Evolutionary conservation across 1,284 basidiomycete genomes (phyloP).

Genomic region (Cryptococcus sp.): DNA sequence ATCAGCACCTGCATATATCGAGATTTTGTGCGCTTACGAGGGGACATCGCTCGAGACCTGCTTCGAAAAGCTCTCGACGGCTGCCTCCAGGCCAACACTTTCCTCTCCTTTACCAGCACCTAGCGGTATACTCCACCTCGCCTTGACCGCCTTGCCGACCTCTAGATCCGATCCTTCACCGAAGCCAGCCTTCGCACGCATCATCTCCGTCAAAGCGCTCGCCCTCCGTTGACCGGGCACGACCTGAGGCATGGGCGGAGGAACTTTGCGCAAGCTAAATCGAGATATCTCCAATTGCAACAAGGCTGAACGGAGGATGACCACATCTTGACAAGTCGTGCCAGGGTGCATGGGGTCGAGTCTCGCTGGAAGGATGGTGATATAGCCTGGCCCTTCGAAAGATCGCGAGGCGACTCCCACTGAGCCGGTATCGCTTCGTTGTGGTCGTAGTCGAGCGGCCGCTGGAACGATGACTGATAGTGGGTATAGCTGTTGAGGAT

Average conservation of each 20-base stretch:
- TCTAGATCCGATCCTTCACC: slow-evolving; percentile 47
- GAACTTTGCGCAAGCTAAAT: slow-evolving; percentile 7
- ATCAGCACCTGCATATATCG: no score
- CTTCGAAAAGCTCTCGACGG: no score
- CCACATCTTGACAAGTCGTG: slow-evolving; percentile 28
- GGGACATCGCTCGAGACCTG: no score
- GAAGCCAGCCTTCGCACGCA: slow-evolving; percentile 25
- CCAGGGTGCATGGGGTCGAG: slow-evolving; percentile 17
- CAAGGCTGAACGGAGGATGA: slow-evolving; percentile 18
- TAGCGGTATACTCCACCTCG: slow-evolving; percentile 61
- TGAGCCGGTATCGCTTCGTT: not conserved
- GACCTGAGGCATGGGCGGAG: not conserved
- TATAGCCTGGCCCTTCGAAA: slow-evolving; percentile 1
- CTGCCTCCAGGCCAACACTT: not conserved
- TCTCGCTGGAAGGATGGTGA: no score
- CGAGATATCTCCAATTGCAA: slow-evolving; percentile 26
- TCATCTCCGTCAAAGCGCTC: slow-evolving; percentile 42
- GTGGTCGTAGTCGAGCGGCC: slow-evolving; percentile 52
- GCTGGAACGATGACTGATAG: slow-evolving; percentile 56
- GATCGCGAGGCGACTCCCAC: no score
- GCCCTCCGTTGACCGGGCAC: slow-evolving; percentile 11
- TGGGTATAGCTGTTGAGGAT: slow-evolving; percentile 53
- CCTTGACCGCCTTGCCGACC: slow-evolving; percentile 55
- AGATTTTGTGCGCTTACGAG: no score
- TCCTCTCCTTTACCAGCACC: no score